Percentiles rank a stretch among this genome's conserved stretches.
phyloP scores from a whole-genome alignment of 2,329 filamentous ascomycete species.

The Neonectria magnoliae region DNA sequence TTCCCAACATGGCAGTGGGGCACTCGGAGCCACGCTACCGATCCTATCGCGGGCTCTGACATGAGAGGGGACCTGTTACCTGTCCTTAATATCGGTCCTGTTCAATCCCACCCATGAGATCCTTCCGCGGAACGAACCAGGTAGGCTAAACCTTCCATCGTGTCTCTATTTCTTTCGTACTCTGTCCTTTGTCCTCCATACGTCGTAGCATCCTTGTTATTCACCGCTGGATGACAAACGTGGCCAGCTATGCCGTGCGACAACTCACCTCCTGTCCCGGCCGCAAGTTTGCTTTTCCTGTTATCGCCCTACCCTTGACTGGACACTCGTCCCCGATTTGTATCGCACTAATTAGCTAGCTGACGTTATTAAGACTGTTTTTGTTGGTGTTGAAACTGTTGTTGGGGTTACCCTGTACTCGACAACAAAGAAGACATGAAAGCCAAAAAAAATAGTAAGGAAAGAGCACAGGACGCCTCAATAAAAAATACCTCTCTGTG shows the following conservation, averaged over 20 bases:
- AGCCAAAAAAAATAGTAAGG: neutral
- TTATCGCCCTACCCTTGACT: neutral
- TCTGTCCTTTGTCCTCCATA: neutral
- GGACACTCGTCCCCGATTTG: neutral
- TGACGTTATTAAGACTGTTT: neutral
- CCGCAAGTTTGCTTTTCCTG: neutral
- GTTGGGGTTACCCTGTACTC: neutral
- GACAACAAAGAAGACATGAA: neutral
- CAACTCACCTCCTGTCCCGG: neutral
- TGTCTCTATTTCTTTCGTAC: neutral
- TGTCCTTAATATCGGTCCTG: slow-evolving; percentile 26
- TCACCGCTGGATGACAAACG: neutral
- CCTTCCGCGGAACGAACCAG: neutral
- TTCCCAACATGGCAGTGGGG: slow-evolving; percentile 36
- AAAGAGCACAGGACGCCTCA: neutral
- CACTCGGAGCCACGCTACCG: slow-evolving; percentile 36
- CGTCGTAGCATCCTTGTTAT: neutral
- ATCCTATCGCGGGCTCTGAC: slow-evolving; percentile 21
- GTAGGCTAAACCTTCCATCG: slow-evolving; percentile 3
- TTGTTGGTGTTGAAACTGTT: neutral
- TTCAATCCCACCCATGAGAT: slow-evolving; percentile 21
- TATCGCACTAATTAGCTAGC: too few relatives aligned
- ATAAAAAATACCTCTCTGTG: neutral
- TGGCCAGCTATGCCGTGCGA: neutral
- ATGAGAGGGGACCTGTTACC: slow-evolving; percentile 13